Conservation (phyloP, 371 early-diverging fungal genomes). For the Rhizomucor pusillus region DNA sequence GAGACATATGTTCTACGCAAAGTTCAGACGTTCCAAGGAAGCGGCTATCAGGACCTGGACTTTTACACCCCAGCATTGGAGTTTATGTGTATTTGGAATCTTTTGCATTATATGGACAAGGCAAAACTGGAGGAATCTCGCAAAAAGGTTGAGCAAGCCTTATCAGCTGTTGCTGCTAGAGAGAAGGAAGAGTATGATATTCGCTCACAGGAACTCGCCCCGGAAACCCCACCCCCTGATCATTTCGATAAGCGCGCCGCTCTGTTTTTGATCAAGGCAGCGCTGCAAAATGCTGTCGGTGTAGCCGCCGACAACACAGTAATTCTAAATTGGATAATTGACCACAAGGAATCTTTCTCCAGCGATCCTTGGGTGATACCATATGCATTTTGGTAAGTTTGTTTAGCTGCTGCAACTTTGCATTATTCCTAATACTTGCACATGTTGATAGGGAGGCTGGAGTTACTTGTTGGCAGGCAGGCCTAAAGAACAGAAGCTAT, state of each 20-base stretch:
- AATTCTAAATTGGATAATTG: conserved; percentile 55
- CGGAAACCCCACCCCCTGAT: conserved; percentile 34
- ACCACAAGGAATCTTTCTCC: conserved; percentile 39
- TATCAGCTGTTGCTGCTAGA: conserved; percentile 24
- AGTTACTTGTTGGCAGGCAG: conserved; percentile 30
- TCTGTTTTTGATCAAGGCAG: conserved; percentile 34
- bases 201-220: conserved; percentile 37
- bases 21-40: conserved; percentile 44
- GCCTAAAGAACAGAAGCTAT: conserved; percentile 25
- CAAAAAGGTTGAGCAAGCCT: conserved; percentile 26
- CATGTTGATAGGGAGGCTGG: conserved; percentile 27
- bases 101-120: conserved; percentile 43
- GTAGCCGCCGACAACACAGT: conserved; percentile 21
- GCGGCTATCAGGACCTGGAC: conserved; percentile 48
- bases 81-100: conserved; percentile 58
- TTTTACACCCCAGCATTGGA: conserved; percentile 53
- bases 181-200: conserved; percentile 37
- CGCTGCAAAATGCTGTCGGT: conserved; percentile 32
- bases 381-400: conserved; percentile 55
- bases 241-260: conserved; percentile 39
- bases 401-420: neutral
- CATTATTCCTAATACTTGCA: neutral
- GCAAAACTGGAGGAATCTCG: conserved; percentile 28
- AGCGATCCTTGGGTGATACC: conserved; percentile 59
- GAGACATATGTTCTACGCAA: conserved; percentile 59